A percentile compares a stretch with the other conserved stretches of the same genome.
Conservation (phyloP, 805 yeast species). For the Ogataea chonburiensis region DNA sequence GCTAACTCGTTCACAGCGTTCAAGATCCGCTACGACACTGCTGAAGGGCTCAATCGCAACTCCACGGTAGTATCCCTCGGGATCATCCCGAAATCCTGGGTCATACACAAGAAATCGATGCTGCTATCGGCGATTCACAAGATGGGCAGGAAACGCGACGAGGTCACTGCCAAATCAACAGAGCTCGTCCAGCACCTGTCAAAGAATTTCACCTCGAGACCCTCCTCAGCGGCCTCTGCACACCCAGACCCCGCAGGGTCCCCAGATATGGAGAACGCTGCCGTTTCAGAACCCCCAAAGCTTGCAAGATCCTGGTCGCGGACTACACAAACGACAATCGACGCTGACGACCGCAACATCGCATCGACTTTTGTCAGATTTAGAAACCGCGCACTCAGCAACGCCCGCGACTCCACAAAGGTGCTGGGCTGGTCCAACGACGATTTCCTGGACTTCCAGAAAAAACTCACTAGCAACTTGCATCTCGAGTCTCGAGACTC, state of each 20-base stretch:
- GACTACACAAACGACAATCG: no score
- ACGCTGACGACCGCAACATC: background rate
- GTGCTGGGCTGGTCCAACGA: conserved; percentile 23
- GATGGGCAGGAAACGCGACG: conserved; percentile 7
- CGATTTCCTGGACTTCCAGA: conserved; percentile 18
- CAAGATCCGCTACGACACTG: conserved; percentile 52
- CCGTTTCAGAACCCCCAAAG: no score
- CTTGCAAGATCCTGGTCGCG: no score
- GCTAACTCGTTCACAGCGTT: conserved; percentile 58
- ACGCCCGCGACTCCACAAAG: conserved; percentile 3
- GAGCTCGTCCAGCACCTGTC: conserved; percentile 3
- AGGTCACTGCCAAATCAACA: background rate
- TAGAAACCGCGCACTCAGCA: background rate
- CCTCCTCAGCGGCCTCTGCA: background rate
- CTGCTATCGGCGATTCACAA: conserved; percentile 15
- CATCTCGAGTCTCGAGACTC: conserved; percentile 1
- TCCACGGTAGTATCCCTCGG: conserved; percentile 56
- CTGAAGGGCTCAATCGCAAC: conserved; percentile 46
- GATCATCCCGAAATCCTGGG: conserved; percentile 57
- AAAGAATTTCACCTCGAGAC: conserved; percentile 1
- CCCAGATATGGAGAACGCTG: no score
- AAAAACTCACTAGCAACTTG: conserved; percentile 12
- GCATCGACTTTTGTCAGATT: conserved; percentile 1
- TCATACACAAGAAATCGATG: conserved; percentile 30
- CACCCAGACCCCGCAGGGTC: no score